Base-by-base conservation (phyloP, 106 monocot species). In the Vanilla planifolia region DNA sequence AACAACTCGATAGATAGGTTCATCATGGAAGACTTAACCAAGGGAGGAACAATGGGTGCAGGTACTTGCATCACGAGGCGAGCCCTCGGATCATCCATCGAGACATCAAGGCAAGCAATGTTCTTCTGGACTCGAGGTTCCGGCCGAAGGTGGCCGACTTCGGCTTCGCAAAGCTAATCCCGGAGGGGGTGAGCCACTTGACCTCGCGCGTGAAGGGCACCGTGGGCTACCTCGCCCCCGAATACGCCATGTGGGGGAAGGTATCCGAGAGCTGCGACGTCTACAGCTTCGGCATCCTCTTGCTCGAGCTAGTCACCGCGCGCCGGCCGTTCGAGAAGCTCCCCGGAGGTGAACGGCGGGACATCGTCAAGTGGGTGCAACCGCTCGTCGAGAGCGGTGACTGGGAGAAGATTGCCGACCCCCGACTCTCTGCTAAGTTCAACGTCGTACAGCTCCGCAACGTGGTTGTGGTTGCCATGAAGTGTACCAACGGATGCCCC, bases 21-120 rank as follows among this genome's bases (percentile, higher is more conserved):
- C 24, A 43, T 55, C 8, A 37, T 37, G n/a, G n/a, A n/a, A n/a
- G n/a, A n/a, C n/a, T n/a, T n/a, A n/a, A n/a, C n/a, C n/a, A n/a
- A n/a, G n/a, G n/a, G n/a, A n/a, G n/a, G n/a, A n/a, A n/a, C n/a
- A n/a, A n/a, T n/a, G n/a, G n/a, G 16, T n/a, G n/a, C 6, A 73
- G 73, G 48, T 75, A 74, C 51, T 47, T 82, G 16, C 77, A 82
- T 62, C 63, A 70, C 35, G 62, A 67, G 37, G 77, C 57, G 20
- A 73, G 16, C 4, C 73, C 77, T 2, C 73, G 52, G 17, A 77
- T 82, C 19, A 85, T 85, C 36, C 80, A 85, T 59, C 37, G 85
- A 35, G 85, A 85, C 40, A 77, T 85, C 51, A 85, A 85, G 63
- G 75, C 85, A 27, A 71, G 80, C 66, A 85, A 85, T 58, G 73